phyloP scores from a whole-genome alignment of 2,329 filamentous ascomycete genomes.

The Pyrenophora graminea region DNA sequence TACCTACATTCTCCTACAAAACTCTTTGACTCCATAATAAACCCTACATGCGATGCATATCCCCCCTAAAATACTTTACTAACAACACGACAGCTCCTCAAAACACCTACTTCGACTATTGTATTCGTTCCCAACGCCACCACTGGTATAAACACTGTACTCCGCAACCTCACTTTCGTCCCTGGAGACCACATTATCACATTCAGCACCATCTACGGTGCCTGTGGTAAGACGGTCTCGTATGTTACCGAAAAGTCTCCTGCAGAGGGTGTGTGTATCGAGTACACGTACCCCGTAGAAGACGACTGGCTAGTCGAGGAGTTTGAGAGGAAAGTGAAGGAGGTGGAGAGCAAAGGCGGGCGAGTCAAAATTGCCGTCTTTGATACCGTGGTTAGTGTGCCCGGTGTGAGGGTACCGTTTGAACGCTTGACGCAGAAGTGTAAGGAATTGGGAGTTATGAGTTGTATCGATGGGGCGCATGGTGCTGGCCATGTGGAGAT shows the following conservation, averaged over 20 bases:
- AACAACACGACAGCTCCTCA: constrained; percentile 56
- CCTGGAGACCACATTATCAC: constrained; percentile 75
- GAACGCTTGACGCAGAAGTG: constrained; percentile 68
- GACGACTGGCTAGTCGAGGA: constrained; percentile 67
- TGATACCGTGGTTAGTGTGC: constrained; percentile 78
- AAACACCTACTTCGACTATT: constrained; percentile 66
- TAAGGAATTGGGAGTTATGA: constrained; percentile 68
- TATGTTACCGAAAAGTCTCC: constrained; percentile 71
- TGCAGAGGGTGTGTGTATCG: constrained; percentile 58
- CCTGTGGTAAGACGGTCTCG: constrained; percentile 73
- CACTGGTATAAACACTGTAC: constrained; percentile 73
- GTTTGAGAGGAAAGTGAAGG: constrained; percentile 64
- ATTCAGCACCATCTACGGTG: constrained; percentile 79
- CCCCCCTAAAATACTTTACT: not conserved
- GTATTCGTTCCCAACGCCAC: constrained; percentile 86
- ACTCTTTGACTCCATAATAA: no score
- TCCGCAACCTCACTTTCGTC: constrained; percentile 73
- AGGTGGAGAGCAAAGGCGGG: constrained; percentile 60
- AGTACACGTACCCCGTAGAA: constrained; percentile 69
- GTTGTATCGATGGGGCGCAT: constrained; percentile 83
- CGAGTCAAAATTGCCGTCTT: constrained; percentile 72
- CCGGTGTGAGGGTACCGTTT: constrained; percentile 80
- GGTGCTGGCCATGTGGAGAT: constrained; percentile 78
- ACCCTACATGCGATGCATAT: no score
- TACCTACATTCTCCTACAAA: not conserved